Percentiles rank a stretch among this genome's conserved stretches.
phyloP scores from a whole-genome alignment of 345 rosid genomes.

The Bretschneidera sinensis region DNA sequence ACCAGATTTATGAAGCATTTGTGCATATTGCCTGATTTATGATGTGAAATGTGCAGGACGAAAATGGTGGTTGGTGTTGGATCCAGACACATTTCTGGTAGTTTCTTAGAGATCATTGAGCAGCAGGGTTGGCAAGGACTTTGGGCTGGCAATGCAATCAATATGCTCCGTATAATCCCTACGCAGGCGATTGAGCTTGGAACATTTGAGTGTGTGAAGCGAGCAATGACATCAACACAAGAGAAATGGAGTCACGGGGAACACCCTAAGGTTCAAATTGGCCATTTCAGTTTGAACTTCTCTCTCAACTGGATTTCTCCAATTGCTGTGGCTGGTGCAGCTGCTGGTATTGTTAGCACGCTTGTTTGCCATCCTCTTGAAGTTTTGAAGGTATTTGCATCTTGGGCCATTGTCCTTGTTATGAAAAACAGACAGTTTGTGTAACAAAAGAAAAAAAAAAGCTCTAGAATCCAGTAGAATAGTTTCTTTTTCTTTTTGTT shows the following conservation, averaged over 20 bases:
- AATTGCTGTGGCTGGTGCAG: conserved; percentile 91
- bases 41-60: conserved; percentile 45
- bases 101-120: conserved; percentile 78
- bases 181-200: conserved; percentile 97
- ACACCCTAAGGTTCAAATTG: conserved; percentile 56
- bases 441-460: too few species aligned
- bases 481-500: background rate
- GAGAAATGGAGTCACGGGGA: conserved; percentile 55
- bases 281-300: conserved; percentile 48
- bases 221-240: conserved; percentile 70
- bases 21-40: background rate
- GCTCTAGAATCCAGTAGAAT: conserved; percentile 2
- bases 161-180: conserved; percentile 87
- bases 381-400: conserved; percentile 74
- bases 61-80: conserved; percentile 99
- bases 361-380: conserved; percentile 98
- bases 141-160: conserved; percentile 97
- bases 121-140: conserved; percentile 97
- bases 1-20: background rate
- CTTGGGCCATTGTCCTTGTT: background rate
- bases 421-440: background rate
- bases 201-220: conserved; percentile 86
- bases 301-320: conserved; percentile 89
- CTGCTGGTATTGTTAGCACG: conserved; percentile 88
- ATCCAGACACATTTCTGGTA: conserved; percentile 79